Conservation (phyloP, 163 green algal genomes). For the Dunaliella salina region DNA sequence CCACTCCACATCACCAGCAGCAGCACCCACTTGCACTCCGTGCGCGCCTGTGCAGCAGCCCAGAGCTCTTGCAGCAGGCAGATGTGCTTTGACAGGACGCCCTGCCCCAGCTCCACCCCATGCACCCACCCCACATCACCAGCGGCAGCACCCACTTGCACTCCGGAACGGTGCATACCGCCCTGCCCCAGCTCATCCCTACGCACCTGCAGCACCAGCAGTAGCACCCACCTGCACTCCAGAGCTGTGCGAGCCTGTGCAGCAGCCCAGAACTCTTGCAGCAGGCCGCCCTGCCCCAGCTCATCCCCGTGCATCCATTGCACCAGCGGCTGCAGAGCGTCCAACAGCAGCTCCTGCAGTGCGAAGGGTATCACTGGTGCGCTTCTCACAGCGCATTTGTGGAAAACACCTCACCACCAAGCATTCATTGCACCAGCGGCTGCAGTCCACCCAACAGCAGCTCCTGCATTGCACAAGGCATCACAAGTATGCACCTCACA, state of each 20-base stretch:
- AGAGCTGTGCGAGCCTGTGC: neutral
- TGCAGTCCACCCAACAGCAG: neutral
- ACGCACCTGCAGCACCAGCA: neutral
- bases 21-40: no score
- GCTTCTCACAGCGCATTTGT: no score
- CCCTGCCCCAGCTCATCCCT: neutral
- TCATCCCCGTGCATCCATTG: neutral
- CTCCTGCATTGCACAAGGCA: no score
- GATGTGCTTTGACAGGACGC: no score
- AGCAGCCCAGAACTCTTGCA: constrained; percentile 2
- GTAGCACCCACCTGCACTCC: neutral
- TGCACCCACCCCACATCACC: neutral
- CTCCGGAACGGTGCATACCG: neutral
- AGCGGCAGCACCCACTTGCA: no score
- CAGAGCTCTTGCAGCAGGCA: constrained; percentile 5
- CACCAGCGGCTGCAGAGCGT: neutral
- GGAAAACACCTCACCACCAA: no score
- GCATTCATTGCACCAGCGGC: no score
- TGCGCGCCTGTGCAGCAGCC: no score
- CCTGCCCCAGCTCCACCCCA: neutral
- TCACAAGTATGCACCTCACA: no score
- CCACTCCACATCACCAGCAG: neutral
- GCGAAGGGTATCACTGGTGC: no score
- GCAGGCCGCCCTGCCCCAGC: neutral
- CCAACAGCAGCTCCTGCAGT: neutral